Evolutionary conservation across 2,329 filamentous ascomycete species (phyloP).

Genomic region (Ophioceras dolichostomum): DNA sequence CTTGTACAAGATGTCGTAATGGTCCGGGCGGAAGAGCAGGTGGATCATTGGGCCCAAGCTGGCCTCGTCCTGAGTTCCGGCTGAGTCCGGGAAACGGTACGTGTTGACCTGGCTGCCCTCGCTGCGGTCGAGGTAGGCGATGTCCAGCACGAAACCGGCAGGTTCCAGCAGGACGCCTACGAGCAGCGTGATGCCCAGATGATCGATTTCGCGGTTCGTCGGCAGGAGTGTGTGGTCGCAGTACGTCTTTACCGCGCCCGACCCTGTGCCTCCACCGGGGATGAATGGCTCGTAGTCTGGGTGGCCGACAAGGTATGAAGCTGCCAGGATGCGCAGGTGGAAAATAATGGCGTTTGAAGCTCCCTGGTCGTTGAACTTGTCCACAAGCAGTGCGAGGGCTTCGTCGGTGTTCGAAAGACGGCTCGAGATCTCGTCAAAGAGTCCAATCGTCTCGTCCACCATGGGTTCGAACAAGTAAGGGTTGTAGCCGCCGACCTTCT

Average conservation of each 20-base stretch:
- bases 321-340: conserved; percentile 70
- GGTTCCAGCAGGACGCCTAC: conserved; percentile 70
- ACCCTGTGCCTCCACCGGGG: too few relatives aligned
- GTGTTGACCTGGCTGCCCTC: conserved; percentile 64
- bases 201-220: conserved; percentile 73
- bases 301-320: conserved; percentile 67
- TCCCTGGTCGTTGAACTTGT: conserved; percentile 61
- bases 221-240: conserved; percentile 61
- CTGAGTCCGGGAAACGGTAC: conserved; percentile 49
- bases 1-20: conserved; percentile 85
- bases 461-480: conserved; percentile 71
- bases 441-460: conserved; percentile 57
- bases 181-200: conserved; percentile 70
- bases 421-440: conserved; percentile 52
- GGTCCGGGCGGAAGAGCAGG: conserved; percentile 58
- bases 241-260: conserved; percentile 51
- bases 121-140: conserved; percentile 84
- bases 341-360: conserved; percentile 70
- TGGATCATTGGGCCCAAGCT: conserved; percentile 39
- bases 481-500: conserved; percentile 58
- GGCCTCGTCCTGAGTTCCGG: conserved; percentile 29
- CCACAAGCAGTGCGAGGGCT: conserved; percentile 39
- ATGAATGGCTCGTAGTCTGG: conserved; percentile 64
- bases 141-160: conserved; percentile 67
- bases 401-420: conserved; percentile 48